phyloP scores from a whole-genome alignment of 169 alveolate species.

The Plasmodium ovale region DNA sequence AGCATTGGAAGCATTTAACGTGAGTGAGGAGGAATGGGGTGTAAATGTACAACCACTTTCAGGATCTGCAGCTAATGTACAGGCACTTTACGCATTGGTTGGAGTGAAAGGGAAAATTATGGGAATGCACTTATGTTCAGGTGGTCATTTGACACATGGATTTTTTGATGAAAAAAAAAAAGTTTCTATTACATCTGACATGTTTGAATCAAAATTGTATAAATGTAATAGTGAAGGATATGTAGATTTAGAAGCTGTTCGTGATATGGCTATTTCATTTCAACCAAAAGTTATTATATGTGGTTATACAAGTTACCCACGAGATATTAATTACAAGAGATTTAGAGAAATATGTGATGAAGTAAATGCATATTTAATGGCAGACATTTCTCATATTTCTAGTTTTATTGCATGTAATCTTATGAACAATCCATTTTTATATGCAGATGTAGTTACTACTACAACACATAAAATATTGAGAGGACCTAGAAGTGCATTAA shows the following conservation, averaged over 20 bases:
- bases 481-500: conserved; percentile 97
- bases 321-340: conserved; percentile 91
- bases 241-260: conserved; percentile 76
- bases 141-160: conserved; percentile 97
- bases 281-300: conserved; percentile 92
- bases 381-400: conserved; percentile 98
- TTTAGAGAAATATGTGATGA: conserved; percentile 94
- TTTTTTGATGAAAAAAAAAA: conserved; percentile 91
- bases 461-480: conserved; percentile 98
- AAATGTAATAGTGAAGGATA: conserved; percentile 78
- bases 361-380: conserved; percentile 95
- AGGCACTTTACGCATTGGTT: conserved; percentile 95
- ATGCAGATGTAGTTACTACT: conserved; percentile 97
- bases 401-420: conserved; percentile 95
- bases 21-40: conserved; percentile 96
- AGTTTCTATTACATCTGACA: conserved; percentile 95
- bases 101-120: conserved; percentile 96
- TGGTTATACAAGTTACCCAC: conserved; percentile 87
- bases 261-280: conserved; percentile 82
- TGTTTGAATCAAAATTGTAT: conserved; percentile 95
- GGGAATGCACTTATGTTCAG: conserved; percentile 97
- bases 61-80: conserved; percentile 98
- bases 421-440: conserved; percentile 92
- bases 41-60: conserved; percentile 97
- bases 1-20: conserved; percentile 94